phyloP scores from a whole-genome alignment of 257 asterid species.

The Solanum virginianum region DNA sequence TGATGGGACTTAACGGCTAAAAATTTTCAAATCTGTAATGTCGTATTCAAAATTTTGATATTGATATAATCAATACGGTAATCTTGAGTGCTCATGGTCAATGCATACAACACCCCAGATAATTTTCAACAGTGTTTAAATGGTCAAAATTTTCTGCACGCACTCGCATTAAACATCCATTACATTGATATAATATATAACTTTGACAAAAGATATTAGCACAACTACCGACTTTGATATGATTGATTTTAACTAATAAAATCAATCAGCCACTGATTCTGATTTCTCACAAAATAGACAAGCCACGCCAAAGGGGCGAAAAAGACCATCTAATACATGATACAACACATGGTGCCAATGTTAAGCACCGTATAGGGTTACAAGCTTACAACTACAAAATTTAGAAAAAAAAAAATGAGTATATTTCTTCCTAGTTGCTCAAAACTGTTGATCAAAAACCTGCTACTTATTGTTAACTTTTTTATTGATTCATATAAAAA shows the following conservation, averaged over 20 bases:
- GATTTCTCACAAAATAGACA: neutral
- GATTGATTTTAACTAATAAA: neutral
- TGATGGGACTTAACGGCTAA: neutral
- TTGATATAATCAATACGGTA: too few relatives aligned
- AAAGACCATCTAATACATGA: neutral
- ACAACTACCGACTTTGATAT: neutral
- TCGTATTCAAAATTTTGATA: neutral
- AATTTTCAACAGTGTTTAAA: neutral
- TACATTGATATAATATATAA: neutral
- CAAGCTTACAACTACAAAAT: neutral
- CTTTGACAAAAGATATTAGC: neutral
- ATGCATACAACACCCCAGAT: too few relatives aligned
- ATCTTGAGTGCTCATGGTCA: too few relatives aligned
- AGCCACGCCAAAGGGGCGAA: neutral
- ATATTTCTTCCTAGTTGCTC: neutral
- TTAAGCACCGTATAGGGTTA: neutral
- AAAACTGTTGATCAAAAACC: neutral
- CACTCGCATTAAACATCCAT: neutral
- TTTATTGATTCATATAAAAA: constrained; percentile 32
- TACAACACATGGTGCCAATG: neutral
- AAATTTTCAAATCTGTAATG: neutral
- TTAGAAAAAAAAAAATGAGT: neutral
- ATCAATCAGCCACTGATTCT: neutral
- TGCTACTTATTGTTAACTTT: constrained; percentile 1
- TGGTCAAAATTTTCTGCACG: neutral